Conservation (phyloP, 2,329 filamentous ascomycete genomes). For the Aspergillus viridinutans region DNA sequence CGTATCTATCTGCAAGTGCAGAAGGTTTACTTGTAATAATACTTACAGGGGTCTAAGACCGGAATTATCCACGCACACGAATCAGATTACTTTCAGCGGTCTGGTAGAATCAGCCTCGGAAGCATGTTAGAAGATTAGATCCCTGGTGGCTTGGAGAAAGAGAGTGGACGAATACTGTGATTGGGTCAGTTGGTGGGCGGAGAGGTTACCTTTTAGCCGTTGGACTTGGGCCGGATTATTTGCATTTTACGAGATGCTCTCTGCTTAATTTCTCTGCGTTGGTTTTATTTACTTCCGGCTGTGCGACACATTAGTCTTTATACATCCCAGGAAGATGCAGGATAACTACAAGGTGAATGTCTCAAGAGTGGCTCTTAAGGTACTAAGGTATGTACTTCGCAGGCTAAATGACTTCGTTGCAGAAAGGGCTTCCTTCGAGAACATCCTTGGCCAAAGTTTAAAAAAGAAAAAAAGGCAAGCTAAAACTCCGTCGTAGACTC, state of each 20-base stretch:
- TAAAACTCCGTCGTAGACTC: background rate
- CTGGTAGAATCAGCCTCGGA: background rate
- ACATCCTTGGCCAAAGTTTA: slow-evolving; percentile 5
- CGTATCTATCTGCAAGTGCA: background rate
- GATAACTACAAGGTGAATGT: background rate
- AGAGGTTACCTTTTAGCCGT: background rate
- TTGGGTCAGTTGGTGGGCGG: background rate
- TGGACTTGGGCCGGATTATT: background rate
- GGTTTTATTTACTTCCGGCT: background rate
- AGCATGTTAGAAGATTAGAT: background rate
- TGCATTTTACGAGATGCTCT: background rate
- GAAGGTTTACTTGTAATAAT: no score
- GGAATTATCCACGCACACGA: background rate
- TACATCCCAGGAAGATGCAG: background rate
- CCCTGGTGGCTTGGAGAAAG: background rate
- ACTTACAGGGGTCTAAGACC: background rate
- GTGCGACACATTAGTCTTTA: background rate
- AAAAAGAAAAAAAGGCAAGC: background rate
- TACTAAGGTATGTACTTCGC: background rate
- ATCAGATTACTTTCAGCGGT: background rate
- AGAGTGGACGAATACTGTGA: background rate
- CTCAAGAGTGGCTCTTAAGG: background rate
- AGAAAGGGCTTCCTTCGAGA: slow-evolving; percentile 2
- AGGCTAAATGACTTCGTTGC: background rate
- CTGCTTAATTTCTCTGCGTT: background rate